Conservation (phyloP, 495 filamentous ascomycete species). For the Sporormia fimetaria region DNA sequence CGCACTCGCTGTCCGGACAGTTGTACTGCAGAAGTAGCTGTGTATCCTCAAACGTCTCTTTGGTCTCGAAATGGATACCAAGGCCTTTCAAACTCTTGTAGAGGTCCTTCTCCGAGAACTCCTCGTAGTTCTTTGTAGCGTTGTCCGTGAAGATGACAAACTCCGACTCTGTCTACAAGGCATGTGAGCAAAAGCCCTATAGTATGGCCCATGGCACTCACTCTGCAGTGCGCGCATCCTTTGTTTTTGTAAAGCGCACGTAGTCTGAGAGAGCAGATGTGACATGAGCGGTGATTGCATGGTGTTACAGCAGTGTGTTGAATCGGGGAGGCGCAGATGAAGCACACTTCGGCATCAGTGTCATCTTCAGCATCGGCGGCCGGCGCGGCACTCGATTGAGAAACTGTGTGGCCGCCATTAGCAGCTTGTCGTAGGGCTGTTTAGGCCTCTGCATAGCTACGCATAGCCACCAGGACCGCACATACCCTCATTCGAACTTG, state of each 20-base stretch:
- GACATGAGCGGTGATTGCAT: slow-evolving; percentile 90
- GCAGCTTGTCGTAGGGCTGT: too few species aligned
- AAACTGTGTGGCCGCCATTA: slow-evolving; percentile 13
- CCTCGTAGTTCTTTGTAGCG: slow-evolving; percentile 64
- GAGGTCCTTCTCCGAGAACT: slow-evolving; percentile 63
- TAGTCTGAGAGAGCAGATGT: slow-evolving; percentile 83
- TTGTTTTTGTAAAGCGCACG: slow-evolving; percentile 91
- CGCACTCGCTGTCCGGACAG: slow-evolving; percentile 74
- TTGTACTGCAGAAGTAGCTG: slow-evolving; percentile 85
- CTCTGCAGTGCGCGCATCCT: slow-evolving; percentile 86
- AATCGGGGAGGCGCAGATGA: slow-evolving; percentile 86
- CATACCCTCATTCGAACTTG: too few species aligned
- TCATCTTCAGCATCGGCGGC: slow-evolving; percentile 18
- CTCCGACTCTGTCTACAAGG: slow-evolving; percentile 55
- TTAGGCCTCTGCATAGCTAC: too few species aligned
- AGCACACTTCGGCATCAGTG: slow-evolving; percentile 59
- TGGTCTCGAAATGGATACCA: slow-evolving; percentile 79
- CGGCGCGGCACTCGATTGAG: slow-evolving; percentile 3
- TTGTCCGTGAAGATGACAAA: slow-evolving; percentile 90
- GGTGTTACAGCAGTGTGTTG: slow-evolving; percentile 76
- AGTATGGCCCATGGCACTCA: slow-evolving; percentile 44
- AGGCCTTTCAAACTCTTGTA: slow-evolving; percentile 65
- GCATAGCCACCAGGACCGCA: too few species aligned
- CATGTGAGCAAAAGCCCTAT: background rate
- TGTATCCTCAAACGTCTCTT: slow-evolving; percentile 80